These are phyloP conservation scores for Alopecurus myosuroides DNA, from an alignment of 176 grass and related monocot species.

Conservation along the genomic window DNA sequence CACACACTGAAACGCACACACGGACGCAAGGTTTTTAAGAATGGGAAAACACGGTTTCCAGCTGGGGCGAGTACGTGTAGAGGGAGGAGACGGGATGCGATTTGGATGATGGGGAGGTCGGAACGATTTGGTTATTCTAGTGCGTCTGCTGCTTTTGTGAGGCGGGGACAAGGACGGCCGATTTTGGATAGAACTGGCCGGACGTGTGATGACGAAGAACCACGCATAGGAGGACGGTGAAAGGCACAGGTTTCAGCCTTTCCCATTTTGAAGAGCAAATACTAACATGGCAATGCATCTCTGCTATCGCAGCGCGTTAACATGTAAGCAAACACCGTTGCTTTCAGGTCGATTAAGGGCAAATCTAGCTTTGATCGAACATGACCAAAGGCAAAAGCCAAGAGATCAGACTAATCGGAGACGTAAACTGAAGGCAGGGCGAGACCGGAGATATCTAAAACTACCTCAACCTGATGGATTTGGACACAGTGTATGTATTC, in stretches of 20 bases:
- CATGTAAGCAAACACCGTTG: background rate
- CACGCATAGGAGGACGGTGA: conserved; percentile 31
- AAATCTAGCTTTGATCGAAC: background rate
- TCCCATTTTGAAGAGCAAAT: background rate
- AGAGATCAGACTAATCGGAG: background rate
- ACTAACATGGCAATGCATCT: no score
- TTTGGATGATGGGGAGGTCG: conserved; percentile 16
- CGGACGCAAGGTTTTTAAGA: background rate
- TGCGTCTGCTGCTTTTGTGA: conserved; percentile 20
- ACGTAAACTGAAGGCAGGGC: background rate
- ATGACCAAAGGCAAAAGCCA: background rate
- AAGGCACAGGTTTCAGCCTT: conserved; percentile 14
- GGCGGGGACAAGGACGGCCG: conserved; percentile 26
- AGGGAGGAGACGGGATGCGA: background rate
- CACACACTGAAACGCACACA: background rate
- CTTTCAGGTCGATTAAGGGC: background rate
- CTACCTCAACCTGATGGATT: background rate
- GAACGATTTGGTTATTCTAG: conserved; percentile 30
- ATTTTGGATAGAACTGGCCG: conserved; percentile 27
- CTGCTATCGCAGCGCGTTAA: no score
- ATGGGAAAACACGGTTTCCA: background rate
- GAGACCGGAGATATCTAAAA: background rate
- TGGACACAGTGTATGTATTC: background rate
- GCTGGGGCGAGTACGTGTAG: background rate
- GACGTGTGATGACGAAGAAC: conserved; percentile 44